Base-by-base conservation (phyloP, 768 basidiomycete species). In the Cantharellus cinnabarinus region DNA sequence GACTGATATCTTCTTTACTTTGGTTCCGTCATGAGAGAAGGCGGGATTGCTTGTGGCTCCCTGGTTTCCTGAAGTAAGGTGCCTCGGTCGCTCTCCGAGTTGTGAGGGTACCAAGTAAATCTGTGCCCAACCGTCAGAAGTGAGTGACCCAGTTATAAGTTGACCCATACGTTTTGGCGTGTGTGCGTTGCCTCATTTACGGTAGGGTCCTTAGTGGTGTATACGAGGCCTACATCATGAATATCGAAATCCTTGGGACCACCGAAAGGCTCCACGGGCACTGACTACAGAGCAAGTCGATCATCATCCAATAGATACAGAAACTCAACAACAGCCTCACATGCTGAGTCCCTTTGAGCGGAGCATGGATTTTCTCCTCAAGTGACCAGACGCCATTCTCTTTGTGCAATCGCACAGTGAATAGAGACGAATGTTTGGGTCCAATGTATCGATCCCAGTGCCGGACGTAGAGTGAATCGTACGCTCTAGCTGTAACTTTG, bases 151-250 rank as follows among this genome's bases (percentile, higher is more conserved):
- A 48, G 44, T 48, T 29, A 10, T 10, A 10, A 48, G 44, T 48
- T 48, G 10, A 48, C 44, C 15, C 62, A 40, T 44, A 93, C 84
- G 65, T 93, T 82, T 66, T 89, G 85, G 65, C 87, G 88, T 2
- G 94, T 97, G 70, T 97, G 91, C 76, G 75, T 81, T 0, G 91
- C 85, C 50, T 78, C 75, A 7, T 80, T 79, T 15, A 93, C 75
- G 58, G 75, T 65, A 1, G 88, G 84, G 65, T 94, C 87, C 66
- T 93, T 91, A 57, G 89, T 75, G 3, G 89, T 89, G 67, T 94
- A 86, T 41, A 89, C 75, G 58, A 98, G 77, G 1, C 10, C 7
- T 10, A 7, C 35, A 10, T 37, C 52, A 59, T 82, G 75, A 4
- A 59, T 42, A 44, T 60, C 59, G 50, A 61, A 61, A 57, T 62